Evolutionary conservation across 768 basidiomycete species (phyloP).

Genomic region (Amanita subjunquillea): DNA sequence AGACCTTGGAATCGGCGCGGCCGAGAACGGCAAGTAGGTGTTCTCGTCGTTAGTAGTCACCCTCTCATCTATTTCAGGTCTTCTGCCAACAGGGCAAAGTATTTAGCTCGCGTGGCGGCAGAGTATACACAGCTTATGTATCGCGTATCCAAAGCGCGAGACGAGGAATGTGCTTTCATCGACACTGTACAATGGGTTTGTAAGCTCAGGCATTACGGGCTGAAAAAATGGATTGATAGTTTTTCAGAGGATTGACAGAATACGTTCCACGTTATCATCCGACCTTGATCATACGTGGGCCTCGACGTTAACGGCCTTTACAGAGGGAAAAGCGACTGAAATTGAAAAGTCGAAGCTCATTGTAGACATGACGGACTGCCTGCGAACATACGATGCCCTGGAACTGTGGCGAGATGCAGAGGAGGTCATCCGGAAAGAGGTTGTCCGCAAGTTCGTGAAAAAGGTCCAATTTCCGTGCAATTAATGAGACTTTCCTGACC

Average conservation of each 20-base stretch:
- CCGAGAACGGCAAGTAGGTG: constrained; percentile 31
- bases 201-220: constrained; percentile 13
- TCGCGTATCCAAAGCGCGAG: constrained; percentile 71
- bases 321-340: constrained; percentile 41
- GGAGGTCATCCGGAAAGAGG: constrained; percentile 64
- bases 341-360: constrained; percentile 53
- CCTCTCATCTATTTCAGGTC: constrained; percentile 24
- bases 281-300: constrained; percentile 82
- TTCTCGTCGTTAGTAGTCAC: background rate
- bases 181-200: constrained; percentile 80
- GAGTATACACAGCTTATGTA: constrained; percentile 93
- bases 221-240: constrained; percentile 5
- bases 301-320: constrained; percentile 42
- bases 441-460: constrained; percentile 68
- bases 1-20: constrained; percentile 25
- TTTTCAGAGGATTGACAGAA: constrained; percentile 63
- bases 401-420: constrained; percentile 84
- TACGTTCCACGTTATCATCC: constrained; percentile 75
- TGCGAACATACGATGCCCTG: constrained; percentile 71
- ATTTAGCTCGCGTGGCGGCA: constrained; percentile 72
- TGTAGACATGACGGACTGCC: constrained; percentile 66
- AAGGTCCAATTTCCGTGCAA: constrained; percentile 40
- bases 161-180: constrained; percentile 71
- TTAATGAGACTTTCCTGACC: constrained; percentile 2
- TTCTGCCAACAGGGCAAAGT: constrained; percentile 62